Base-by-base conservation (phyloP, 148 eudicot genomes). In the Simmondsia chinensis region DNA sequence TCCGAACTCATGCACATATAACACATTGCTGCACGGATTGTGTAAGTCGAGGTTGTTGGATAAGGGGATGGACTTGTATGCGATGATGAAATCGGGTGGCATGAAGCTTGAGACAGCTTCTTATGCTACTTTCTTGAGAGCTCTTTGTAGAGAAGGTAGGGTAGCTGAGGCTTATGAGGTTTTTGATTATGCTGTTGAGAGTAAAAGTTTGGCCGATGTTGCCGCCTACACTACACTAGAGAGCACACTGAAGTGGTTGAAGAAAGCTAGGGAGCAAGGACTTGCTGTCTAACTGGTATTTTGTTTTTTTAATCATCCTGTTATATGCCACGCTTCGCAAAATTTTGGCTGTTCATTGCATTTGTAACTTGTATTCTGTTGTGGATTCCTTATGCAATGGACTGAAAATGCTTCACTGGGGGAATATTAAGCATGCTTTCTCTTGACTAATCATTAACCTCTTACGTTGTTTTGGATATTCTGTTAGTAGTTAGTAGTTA, bases 101-200 rank as follows among this genome's bases (percentile, higher is more conserved):
- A 52, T 89, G 72, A 65, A 66, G 60, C 74, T 89, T 25, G 97
- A 84, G 55, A 47, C 73, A 1, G 74, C 72, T 33, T 56, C 82
- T 39, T 89, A 89, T 52, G 97, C 79, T 42, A 76, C 93, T 2
- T 74, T 78, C 43, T 39, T 89, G 36, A 76, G 97, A 70, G 68
- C 73, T 2, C 73, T 84, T 16, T 81, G 95, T 64, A 73, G 75
- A 60, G 71, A 58, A 26, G 97, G 95, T 24, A 78, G 59, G 52
- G 77, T 81, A 48, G 76, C 85, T 2, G 95, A 89, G 49, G 97
- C 93, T 28, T 89, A 84, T 56, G 87, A 81, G 43, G 85, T 89
- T 29, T 84, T 78, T 70, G 95, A 89, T 63, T 89, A 84, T 62
- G 93, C 87, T 2, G 69, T 89, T 40, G 82, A 71, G 64, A 89